Conservation (phyloP, 2,329 filamentous ascomycete species). For the Xylariaceae sp. region DNA sequence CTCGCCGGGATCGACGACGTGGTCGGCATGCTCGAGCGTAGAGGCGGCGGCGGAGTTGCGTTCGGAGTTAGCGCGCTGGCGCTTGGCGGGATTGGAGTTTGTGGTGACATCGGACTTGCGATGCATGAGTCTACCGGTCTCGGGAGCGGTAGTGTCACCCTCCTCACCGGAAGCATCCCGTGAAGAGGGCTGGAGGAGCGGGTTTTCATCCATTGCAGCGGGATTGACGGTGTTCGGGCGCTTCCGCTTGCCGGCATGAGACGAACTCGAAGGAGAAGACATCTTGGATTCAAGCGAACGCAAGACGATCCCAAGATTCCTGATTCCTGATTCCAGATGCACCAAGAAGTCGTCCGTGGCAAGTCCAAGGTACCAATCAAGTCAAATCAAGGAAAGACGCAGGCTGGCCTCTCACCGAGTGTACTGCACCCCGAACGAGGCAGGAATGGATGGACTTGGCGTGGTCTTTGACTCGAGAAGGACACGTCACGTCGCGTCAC, state of each 20-base stretch:
- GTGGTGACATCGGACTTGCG: constrained; percentile 48
- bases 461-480: not conserved
- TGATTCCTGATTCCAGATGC: not conserved
- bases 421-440: not conserved
- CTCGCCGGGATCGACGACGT: constrained; percentile 57
- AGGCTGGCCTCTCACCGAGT: not conserved
- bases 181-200: constrained; percentile 63
- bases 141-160: constrained; percentile 64
- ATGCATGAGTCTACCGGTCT: constrained; percentile 50
- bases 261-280: constrained; percentile 54
- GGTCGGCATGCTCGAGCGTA: constrained; percentile 39
- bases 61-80: constrained; percentile 64
- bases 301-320: not conserved
- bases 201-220: constrained; percentile 50
- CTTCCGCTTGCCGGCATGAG: constrained; percentile 70
- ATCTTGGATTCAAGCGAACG: constrained; percentile 35
- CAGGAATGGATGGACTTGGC: constrained; percentile 1
- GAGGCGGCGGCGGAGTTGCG: constrained; percentile 42
- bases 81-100: constrained; percentile 61
- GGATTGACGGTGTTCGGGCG: constrained; percentile 54
- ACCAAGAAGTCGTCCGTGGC: not conserved
- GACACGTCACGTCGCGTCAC: constrained; percentile 14
- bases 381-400: constrained; percentile 3
- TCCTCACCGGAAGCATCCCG: constrained; percentile 81
- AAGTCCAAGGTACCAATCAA: constrained; percentile 4